phyloP scores from a whole-genome alignment of 2,329 filamentous ascomycete genomes.

The Penicillium sp. region DNA sequence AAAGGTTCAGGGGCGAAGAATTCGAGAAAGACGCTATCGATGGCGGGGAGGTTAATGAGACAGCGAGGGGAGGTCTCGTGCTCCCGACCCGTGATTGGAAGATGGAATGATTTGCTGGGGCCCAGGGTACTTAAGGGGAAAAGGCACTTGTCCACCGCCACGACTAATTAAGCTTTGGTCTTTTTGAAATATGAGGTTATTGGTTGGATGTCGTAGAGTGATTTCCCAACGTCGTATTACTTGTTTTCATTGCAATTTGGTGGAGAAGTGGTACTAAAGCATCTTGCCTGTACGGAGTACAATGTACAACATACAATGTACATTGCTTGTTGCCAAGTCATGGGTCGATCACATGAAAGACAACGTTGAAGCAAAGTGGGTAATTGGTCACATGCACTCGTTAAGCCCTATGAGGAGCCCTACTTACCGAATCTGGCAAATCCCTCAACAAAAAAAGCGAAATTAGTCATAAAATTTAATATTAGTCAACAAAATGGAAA shows the following conservation, averaged over 20 bases:
- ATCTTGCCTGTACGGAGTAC: not conserved
- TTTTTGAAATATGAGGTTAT: not conserved
- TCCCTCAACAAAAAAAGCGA: not conserved
- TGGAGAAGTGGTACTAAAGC: not conserved
- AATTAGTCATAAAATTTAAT: slow-evolving; percentile 2
- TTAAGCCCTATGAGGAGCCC: not conserved
- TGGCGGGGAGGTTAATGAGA: slow-evolving; percentile 13
- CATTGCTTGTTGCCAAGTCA: not conserved
- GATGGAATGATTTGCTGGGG: slow-evolving; percentile 6
- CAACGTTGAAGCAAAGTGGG: not conserved
- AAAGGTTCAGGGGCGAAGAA: slow-evolving; percentile 8
- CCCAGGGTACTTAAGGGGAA: slow-evolving; percentile 9
- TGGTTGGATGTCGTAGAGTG: not conserved
- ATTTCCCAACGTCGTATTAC: not conserved
- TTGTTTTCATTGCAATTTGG: not conserved
- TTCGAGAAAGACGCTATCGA: not conserved
- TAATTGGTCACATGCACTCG: not conserved
- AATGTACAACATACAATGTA: not conserved
- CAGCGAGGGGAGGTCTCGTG: slow-evolving; percentile 33
- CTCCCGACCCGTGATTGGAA: slow-evolving; percentile 30
- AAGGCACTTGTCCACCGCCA: not conserved
- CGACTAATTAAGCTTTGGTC: not conserved
- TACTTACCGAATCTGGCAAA: not conserved
- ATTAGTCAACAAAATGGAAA: slow-evolving; percentile 5
- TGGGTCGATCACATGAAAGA: slow-evolving; percentile 4